Base-by-base conservation (phyloP, 2,329 filamentous ascomycete genomes). In the Colletotrichum destructivum region DNA sequence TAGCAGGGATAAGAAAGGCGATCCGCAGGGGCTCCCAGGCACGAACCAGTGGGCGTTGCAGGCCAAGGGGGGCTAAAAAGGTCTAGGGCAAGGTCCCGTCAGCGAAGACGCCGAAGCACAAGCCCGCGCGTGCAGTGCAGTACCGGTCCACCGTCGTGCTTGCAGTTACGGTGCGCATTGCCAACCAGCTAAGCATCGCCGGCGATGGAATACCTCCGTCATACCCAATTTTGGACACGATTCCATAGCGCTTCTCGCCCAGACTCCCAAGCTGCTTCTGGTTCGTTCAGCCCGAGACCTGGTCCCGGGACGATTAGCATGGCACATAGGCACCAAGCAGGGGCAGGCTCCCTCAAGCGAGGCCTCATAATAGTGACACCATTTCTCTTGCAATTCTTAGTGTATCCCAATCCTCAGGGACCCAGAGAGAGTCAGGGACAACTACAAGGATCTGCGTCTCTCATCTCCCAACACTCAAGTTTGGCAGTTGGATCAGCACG, bases 11-110 rank as follows among this genome's bases (percentile, higher is more conserved):
- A 12, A 11, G 4, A 35, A 35, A 38, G 59, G 71, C 54, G 71
- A 73, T 73, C 63, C 42, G 49, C 71, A 63, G 56, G 69, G 71
- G 63, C 60, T 44, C 46, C 26, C 71, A 72, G 68, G 69, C 9
- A 73, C 69, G 69, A 72, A 60, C 71, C 69, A 73, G 69, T 73
- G 57, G 64, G 47, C 57, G 52, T 18, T 73, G 71, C 71, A 73
- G 71, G 26, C 47, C 23, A 46, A 35, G 54, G 42, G 31, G 15
- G 59, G 26, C 61, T 26, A 55, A 49, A 47, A 23, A 18, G 56
- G 23, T 38, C 54, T 31, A 52, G 55, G 52, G 62, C 56, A 60
- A 63, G 54, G 62, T 61, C 67, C 47, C 55, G 40, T 38, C 63
- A 61, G 47, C 49, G 56, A 70, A 70, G 67, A 55, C 52, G 56